These are phyloP conservation scores for Nidula microcarpa DNA, from an alignment of 768 basidiomycete genomes.

Conservation along the genomic window DNA sequence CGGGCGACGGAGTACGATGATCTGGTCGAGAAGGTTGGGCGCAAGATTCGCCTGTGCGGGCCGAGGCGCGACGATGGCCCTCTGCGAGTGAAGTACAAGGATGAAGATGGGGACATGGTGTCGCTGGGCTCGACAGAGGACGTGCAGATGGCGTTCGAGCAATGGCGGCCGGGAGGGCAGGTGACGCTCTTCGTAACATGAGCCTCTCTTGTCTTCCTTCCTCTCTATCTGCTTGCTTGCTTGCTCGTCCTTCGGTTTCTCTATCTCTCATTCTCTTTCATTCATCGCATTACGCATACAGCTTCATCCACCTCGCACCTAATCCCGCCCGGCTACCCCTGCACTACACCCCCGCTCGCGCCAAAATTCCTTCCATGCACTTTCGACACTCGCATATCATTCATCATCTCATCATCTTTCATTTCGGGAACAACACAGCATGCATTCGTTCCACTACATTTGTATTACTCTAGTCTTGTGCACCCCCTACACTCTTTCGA, in stretches of 20 bases:
- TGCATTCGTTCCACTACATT: neutral
- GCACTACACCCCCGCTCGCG: neutral
- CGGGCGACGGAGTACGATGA: constrained; percentile 76
- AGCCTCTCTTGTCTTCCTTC: constrained; percentile 14
- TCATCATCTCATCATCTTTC: constrained; percentile 7
- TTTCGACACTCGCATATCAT: constrained; percentile 5
- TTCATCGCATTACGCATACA: constrained; percentile 5
- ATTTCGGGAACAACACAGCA: constrained; percentile 3
- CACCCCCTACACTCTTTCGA: neutral
- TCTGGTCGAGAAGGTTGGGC: constrained; percentile 84
- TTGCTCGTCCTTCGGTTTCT: constrained; percentile 2
- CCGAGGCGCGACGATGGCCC: constrained; percentile 78
- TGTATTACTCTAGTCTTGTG: constrained; percentile 1
- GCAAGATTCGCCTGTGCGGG: constrained; percentile 91
- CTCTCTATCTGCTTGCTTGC: neutral
- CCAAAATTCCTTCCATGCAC: neutral
- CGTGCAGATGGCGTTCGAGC: constrained; percentile 91
- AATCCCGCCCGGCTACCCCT: constrained; percentile 1
- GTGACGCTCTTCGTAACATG: constrained; percentile 79
- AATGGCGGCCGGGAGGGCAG: constrained; percentile 74
- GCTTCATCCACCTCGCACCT: neutral
- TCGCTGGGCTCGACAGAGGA: constrained; percentile 89
- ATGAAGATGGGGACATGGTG: constrained; percentile 91
- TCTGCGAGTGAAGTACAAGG: constrained; percentile 81
- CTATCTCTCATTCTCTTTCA: constrained; percentile 8